A percentile compares a stretch with the other conserved stretches of the same genome.
Conservation (phyloP, 768 basidiomycete species). For the Mycena vitilis region DNA sequence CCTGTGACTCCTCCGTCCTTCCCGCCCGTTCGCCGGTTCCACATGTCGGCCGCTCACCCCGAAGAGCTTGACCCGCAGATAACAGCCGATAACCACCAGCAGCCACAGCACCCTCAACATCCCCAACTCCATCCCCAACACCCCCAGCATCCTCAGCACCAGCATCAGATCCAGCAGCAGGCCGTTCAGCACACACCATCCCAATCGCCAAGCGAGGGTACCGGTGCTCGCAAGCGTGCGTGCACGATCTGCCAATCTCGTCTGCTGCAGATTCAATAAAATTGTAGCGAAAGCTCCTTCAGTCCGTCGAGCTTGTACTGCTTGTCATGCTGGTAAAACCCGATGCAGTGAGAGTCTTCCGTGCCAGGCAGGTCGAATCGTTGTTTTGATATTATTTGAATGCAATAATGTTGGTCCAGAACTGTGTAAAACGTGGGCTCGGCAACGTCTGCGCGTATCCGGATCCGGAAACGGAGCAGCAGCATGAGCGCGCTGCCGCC, state of each 20-base stretch:
- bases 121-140: slow-evolving; percentile 46
- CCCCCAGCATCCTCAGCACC: slow-evolving; percentile 53
- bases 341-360: slow-evolving; percentile 85
- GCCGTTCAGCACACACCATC: slow-evolving; percentile 42
- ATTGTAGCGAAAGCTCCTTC: slow-evolving; percentile 80
- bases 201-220: slow-evolving; percentile 46
- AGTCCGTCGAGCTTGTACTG: slow-evolving; percentile 82
- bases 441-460: slow-evolving; percentile 80
- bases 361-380: slow-evolving; percentile 68
- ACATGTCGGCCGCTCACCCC: neutral
- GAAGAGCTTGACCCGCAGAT: slow-evolving; percentile 58
- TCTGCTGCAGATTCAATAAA: slow-evolving; percentile 27
- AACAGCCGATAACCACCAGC: slow-evolving; percentile 16
- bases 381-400: neutral
- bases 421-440: slow-evolving; percentile 84
- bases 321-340: slow-evolving; percentile 87
- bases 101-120: slow-evolving; percentile 50
- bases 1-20: neutral
- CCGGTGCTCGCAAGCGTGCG: slow-evolving; percentile 69
- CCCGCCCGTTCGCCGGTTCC: neutral
- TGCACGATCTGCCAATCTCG: slow-evolving; percentile 36
- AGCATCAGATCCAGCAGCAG: slow-evolving; percentile 52
- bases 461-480: slow-evolving; percentile 72
- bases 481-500: slow-evolving; percentile 45
- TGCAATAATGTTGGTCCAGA: slow-evolving; percentile 53